A percentile compares a stretch with the other conserved stretches of the same genome.
Conservation (phyloP, 2,329 filamentous ascomycete genomes). For the Cephalotrichum gorgonifer region DNA sequence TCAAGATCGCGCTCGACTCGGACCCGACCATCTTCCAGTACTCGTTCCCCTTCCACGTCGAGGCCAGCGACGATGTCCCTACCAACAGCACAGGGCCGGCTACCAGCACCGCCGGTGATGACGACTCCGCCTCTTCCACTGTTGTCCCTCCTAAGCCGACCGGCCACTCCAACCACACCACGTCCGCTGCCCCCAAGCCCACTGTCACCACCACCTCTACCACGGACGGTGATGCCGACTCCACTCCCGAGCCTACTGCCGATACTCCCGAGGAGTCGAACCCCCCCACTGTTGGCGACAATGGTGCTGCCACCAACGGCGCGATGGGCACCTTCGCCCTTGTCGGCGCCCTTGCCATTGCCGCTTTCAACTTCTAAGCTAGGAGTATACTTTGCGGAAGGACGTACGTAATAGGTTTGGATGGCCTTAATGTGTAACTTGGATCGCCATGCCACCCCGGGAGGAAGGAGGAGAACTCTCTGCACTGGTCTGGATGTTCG, state of each 20-base stretch:
- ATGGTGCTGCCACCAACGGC: slow-evolving; percentile 4
- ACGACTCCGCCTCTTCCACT: slow-evolving; percentile 12
- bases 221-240: slow-evolving; percentile 10
- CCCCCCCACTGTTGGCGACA: slow-evolving; percentile 7
- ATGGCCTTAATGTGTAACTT: too few species aligned
- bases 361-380: slow-evolving; percentile 5
- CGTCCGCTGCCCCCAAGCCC: slow-evolving; percentile 7
- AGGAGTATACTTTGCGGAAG: not conserved
- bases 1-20: slow-evolving; percentile 40
- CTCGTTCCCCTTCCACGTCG: slow-evolving; percentile 50
- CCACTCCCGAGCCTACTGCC: slow-evolving; percentile 8
- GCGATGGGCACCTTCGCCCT: slow-evolving; percentile 2
- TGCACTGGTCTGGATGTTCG: too few species aligned
- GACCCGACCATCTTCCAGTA: slow-evolving; percentile 45
- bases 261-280: not conserved
- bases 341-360: slow-evolving; percentile 3
- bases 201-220: slow-evolving; percentile 8
- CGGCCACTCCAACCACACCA: slow-evolving; percentile 13
- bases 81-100: slow-evolving; percentile 17
- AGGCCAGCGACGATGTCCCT: slow-evolving; percentile 17
- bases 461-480: too few species aligned
- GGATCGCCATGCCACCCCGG: too few species aligned
- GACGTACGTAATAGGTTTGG: too few species aligned
- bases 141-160: slow-evolving; percentile 14
- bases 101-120: slow-evolving; percentile 13